Base-by-base conservation (phyloP, 352 stramenopile species). In the Globisporangium paddicum region DNA sequence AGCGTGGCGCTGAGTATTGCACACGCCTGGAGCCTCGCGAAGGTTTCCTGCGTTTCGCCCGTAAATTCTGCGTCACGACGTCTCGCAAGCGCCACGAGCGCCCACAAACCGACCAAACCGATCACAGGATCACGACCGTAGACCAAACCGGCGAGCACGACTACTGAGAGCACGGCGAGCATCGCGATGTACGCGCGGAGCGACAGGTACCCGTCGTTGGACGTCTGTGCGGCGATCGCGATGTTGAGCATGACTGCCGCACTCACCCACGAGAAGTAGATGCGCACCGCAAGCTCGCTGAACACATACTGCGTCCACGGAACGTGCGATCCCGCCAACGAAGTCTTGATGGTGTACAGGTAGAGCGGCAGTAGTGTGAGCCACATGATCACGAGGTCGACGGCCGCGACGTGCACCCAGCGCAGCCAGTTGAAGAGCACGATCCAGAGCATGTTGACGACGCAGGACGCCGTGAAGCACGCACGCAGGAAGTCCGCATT, bases 201-300 rank as follows among this genome's bases (percentile, higher is more conserved):
- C 6, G 69, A 68, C n/a, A 89, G 67, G 56, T 60, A 71, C 0
- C 63, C 75, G 38, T 64, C 67, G 3, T 54, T 19, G 18, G 73
- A 14, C 5, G 68, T 59, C 66, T 88, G 71, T 46, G 75, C 48
- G 13, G 68, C 73, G 57, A 85, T 77, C 21, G 71, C 69, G 72
- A 79, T 85, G 62, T 71, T 86, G 37, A 89, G 57, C 37, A 82
- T 47, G 8, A 65, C 65, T 23, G 76, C 71, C 47, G 71, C 73
- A 9, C 66, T 84, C 63, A 86, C 75, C 72, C 76, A 87, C n/a
- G 76, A 66, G 49, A 87, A 88, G 60, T 89, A 87, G 10, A 90
- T 46, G 0, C 74, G 75, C 10, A 89, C 63, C n/a, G 68, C 73
- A 7, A 90, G 52, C 49, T 89, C 76, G 41, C 76, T 84, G 63